Evolutionary conservation across 2,329 filamentous ascomycete genomes (phyloP), one percentile per base, ranked within the genome.

Genomic region (Metarhizium guizhouense): DNA sequence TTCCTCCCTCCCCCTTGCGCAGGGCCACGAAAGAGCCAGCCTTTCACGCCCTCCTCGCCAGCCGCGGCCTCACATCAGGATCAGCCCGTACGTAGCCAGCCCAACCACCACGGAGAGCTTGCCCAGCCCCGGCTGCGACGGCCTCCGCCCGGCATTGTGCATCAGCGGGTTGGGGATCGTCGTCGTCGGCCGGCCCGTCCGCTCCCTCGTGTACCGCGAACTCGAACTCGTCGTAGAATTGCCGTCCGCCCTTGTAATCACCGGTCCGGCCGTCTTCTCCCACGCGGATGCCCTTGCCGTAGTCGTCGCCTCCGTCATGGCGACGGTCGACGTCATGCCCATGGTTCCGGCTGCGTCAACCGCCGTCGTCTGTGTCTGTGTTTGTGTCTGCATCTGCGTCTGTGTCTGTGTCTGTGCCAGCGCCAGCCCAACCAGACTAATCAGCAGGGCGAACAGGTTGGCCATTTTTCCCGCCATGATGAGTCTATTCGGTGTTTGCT

Each of bases 71-170:
- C 40, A 57, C 20, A 57, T 49, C 50, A 57, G 18, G 11, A 57
- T 57, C 16, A 57, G 38, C 3, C 56, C 56, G 34, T 57, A 57
- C 16, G 53, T 57, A 14, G 30, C 56, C 18, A 57, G 50, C 11
- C 56, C 53, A 7, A 55, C 56, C 36, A 57, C 53, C 13, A 57
- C 18, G 29, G 49, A 53, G 13, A 57, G 56, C 45, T 57, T 57
- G 14, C 50, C 40, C 56, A 57, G 36, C 4, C 56, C 56, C 7
- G 56, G 56, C 50, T 57, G 34, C 29, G 56, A 53, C 5, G 56
- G 56, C 29, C 56, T 49, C 30, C 56, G 47, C 18, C 43, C 56
- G 2, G 56, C 56, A 16, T 55, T 55, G 45, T 13, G 49, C 2
- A 51, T 40, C 13, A 48, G 14, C 14, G 50, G 43, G 8, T n/a